A percentile compares a stretch with the other conserved stretches of the same genome.
Conservation (phyloP, 441 rosid species). For the Eutrema salsugineum region DNA sequence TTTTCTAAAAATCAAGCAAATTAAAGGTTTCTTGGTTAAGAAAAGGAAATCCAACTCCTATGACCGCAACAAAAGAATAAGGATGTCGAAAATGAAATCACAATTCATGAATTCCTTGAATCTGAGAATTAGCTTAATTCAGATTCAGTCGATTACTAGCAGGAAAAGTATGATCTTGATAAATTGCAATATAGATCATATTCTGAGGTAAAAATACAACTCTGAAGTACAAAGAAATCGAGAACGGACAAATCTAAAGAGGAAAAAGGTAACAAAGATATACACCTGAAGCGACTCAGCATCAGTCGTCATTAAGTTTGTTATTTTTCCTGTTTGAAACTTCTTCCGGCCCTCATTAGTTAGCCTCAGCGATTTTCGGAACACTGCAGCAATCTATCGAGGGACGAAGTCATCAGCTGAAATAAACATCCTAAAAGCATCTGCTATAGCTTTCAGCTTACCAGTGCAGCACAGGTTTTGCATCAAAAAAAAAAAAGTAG, state of each 20-base stretch:
- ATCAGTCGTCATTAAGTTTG: slow-evolving; percentile 99
- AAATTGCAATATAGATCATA: neutral
- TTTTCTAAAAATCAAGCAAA: neutral
- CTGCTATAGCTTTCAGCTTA: neutral
- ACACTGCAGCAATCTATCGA: slow-evolving; percentile 90
- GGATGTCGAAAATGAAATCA: neutral
- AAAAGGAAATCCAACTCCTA: neutral
- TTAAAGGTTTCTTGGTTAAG: slow-evolving; percentile 1
- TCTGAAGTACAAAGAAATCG: neutral
- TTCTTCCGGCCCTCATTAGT: slow-evolving; percentile 88
- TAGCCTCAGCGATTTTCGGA: slow-evolving; percentile 89
- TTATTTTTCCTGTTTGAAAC: slow-evolving; percentile 93
- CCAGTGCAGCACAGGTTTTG: neutral
- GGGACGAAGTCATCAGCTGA: slow-evolving; percentile 15
- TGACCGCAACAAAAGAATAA: neutral
- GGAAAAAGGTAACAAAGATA: slow-evolving; percentile 15
- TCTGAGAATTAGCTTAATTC: slow-evolving; percentile 6
- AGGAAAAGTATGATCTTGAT: neutral
- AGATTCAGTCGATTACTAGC: neutral
- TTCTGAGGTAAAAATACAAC: neutral
- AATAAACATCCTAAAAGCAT: neutral
- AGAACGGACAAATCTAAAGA: neutral
- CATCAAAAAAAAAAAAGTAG: neutral
- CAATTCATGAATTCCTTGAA: neutral
- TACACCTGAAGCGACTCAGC: slow-evolving; percentile 95